Evolutionary conservation across 305 asterid genomes (phyloP).

Genomic region (Striga hermonthica): DNA sequence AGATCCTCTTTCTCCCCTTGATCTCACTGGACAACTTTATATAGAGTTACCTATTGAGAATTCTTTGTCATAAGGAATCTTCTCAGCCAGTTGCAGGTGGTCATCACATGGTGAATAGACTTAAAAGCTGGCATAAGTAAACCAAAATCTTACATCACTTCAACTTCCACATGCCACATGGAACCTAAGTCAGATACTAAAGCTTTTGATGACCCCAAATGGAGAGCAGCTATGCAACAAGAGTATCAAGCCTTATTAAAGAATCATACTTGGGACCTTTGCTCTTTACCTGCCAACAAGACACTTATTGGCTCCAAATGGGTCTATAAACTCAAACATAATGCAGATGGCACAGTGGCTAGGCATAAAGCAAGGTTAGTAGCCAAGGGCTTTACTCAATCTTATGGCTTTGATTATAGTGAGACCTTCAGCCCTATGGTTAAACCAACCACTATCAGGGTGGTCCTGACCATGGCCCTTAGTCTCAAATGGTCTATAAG

Average conservation of each 20-base stretch:
- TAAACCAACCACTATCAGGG: neutral
- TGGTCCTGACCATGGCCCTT: neutral
- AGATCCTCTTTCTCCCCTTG: too few species aligned
- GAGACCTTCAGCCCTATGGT: neutral
- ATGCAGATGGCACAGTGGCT: neutral
- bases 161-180: too few species aligned
- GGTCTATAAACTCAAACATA: neutral
- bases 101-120: too few species aligned
- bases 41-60: neutral
- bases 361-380: neutral
- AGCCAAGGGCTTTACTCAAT: neutral
- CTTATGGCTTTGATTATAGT: neutral
- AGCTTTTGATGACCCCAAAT: neutral
- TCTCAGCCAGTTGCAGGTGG: too few species aligned
- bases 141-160: too few species aligned
- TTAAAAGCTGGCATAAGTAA: too few species aligned
- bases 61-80: too few species aligned
- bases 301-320: neutral
- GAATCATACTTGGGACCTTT: neutral
- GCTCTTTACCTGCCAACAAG: neutral
- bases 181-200: neutral
- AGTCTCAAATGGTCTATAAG: neutral
- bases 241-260: neutral
- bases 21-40: neutral
- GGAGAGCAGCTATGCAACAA: neutral